Base-by-base conservation (phyloP, 768 basidiomycete genomes). In the Trametes cubensis region DNA sequence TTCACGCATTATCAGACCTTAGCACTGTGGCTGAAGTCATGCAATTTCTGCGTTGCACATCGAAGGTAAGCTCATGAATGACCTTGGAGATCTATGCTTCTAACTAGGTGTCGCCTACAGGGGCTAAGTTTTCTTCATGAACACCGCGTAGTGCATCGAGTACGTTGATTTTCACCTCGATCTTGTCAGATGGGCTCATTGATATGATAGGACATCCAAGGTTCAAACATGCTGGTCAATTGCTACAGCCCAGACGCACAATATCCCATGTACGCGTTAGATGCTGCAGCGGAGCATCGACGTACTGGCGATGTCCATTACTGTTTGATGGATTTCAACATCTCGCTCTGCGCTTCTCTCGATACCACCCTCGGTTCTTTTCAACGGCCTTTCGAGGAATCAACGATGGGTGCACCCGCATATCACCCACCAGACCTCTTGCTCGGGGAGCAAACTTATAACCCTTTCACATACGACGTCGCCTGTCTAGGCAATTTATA, bases 81-180 rank as follows among this genome's bases (percentile, higher is more conserved):
- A 34, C 7, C 3, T 45, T 5, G 4, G 5, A 1, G 46, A 28
- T 45, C n/a, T 44, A 17, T 30, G 4, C 11, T 13, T 21, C 7
- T 25, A 6, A 44, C 23, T 14, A 2, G 11, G 40, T 1, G 18
- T 1, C 20, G 45, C 14, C 18, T 28, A 6, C 26, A 65, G 64
- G 64, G 64, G 4, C 18, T 65, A 6, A 26, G 28, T 4, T 60
- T 61, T 47, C 49, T 65, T 44, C 64, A 65, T 28, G 38, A 58
- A 6, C 38, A 61, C 20, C 55, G 50, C 30, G 44, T 65, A 13
- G 64, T 51, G 11, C 64, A 65, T 58, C 64, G 64, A 50, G 53
- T 42, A 28, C 1, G 53, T 42, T 7, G 6, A 6, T 1, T 15
- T 3, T 4, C 7, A 21, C 11, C 6, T n/a, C 5, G 11, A 6